Evolutionary conservation across 139 green algal species (phyloP).

Genomic region (Volvox reticuliferus): DNA sequence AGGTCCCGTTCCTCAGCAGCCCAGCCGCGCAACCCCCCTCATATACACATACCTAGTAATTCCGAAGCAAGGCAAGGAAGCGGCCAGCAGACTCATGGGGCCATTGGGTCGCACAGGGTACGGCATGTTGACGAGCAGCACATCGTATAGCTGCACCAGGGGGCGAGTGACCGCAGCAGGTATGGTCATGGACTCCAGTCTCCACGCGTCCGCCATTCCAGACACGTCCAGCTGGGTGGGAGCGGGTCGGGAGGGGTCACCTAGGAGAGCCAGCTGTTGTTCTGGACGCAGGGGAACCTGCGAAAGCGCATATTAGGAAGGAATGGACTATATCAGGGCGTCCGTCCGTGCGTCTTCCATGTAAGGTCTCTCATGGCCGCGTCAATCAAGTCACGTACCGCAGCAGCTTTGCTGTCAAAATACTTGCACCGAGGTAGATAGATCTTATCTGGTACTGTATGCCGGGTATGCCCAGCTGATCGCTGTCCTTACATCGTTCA

Average conservation of each 20-base stretch:
- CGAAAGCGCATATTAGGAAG: not conserved
- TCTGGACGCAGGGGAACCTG: not conserved
- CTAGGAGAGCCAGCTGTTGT: not conserved
- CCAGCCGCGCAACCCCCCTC: too few species aligned
- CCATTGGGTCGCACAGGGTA: not conserved
- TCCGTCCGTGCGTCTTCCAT: too few species aligned
- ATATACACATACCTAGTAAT: not conserved
- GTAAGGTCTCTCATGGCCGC: too few species aligned
- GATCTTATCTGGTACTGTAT: too few species aligned
- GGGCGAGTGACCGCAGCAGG: not conserved
- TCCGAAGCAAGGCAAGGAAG: not conserved
- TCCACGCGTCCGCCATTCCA: not conserved
- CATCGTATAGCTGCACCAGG: not conserved
- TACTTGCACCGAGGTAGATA: too few species aligned
- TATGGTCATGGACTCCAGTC: not conserved
- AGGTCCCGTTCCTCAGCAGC: too few species aligned
- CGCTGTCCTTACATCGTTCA: too few species aligned
- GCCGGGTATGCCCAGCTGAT: too few species aligned
- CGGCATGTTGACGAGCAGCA: conserved; percentile 1
- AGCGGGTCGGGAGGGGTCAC: not conserved
- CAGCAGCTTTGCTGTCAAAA: too few species aligned
- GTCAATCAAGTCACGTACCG: too few species aligned
- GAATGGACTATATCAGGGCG: too few species aligned
- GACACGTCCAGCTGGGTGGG: not conserved
- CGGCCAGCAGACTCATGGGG: not conserved